phyloP scores from a whole-genome alignment of 1,284 basidiomycete genomes.

The Irpex rosettiformis region DNA sequence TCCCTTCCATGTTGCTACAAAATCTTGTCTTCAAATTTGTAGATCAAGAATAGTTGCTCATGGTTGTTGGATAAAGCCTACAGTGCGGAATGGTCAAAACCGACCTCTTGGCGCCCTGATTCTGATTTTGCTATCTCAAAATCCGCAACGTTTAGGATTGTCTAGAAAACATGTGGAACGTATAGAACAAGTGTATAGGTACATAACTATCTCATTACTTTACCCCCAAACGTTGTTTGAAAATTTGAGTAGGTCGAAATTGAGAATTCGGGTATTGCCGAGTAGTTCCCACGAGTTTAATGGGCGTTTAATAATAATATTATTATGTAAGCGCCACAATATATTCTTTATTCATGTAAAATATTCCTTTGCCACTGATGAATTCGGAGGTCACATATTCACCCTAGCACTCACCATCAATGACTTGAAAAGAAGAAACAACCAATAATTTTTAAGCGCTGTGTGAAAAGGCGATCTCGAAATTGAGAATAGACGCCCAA shows the following conservation, averaged over 20 bases:
- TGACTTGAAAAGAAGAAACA: background rate
- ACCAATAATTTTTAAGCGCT: background rate
- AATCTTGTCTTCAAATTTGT: too few species aligned
- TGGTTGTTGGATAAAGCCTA: too few species aligned
- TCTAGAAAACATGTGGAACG: background rate
- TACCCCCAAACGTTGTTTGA: background rate
- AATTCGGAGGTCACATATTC: background rate
- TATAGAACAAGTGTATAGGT: background rate
- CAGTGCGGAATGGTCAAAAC: slow-evolving; percentile 1
- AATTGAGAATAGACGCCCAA: background rate
- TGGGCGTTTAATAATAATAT: background rate
- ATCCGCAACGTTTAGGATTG: background rate
- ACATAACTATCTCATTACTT: background rate
- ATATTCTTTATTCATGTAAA: background rate
- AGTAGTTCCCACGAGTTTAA: background rate
- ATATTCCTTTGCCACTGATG: background rate
- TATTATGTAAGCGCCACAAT: background rate
- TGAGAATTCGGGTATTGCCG: background rate
- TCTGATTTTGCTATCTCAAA: background rate
- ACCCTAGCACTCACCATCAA: background rate
- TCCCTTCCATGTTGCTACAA: background rate
- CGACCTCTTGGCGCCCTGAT: slow-evolving; percentile 3
- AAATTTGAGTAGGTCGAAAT: background rate
- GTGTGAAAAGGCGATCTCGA: background rate
- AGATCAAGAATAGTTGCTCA: too few species aligned